Evolutionary conservation across 768 basidiomycete species (phyloP), one percentile per base, ranked within the genome.

Genomic region (Lactarius quietus): DNA sequence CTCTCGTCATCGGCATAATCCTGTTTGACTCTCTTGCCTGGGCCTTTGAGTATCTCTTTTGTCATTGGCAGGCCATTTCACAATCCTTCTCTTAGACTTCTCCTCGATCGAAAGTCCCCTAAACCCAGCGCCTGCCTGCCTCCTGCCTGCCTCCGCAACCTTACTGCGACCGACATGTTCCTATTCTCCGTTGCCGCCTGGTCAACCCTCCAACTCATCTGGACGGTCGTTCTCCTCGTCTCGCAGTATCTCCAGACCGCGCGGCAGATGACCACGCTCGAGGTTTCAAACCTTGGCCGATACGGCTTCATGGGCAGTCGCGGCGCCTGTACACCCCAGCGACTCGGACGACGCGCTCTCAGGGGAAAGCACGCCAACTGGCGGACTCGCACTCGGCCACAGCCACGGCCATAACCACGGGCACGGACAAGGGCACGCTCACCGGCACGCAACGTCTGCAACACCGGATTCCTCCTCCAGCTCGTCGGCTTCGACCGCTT

Each of bases 251-350:
- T 92, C 92, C 97, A 99, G 76, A 86, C 98, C 61, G 85, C 89
- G 3, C 85, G 89, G 29, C 95, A 98, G 72, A 93, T 98, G 84
- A 99, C 96, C 1, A 98, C 96, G 0, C 83, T 95, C 61, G 96
- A 99, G 73, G 93, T 98, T 3, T 89, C 88, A 65, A 99, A 99
- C 73, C 86, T 98, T 3, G 94, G 96, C 3, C 85, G 96, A 54
- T 98, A 88, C 72, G 96, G 97, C 15, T 98, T 88, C 79, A 96
- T 99, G 93, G 96, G 97, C 41, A 95, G 95, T 0, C 86, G 92
- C 48, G 91, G 87, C 0, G 85, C 86, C 23, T 83, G 73, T 71
- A 31, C 70, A 73, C 38, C 69, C 68, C 35, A 65, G 75, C 29
- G 76, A 80, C 39, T 14, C 69, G 12, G 77, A 76, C 4, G 81